Percentiles rank a stretch among this genome's conserved stretches.
Evolutionary conservation across 140 eudicot genomes (phyloP).

Genomic region (Senecio squalidus): DNA sequence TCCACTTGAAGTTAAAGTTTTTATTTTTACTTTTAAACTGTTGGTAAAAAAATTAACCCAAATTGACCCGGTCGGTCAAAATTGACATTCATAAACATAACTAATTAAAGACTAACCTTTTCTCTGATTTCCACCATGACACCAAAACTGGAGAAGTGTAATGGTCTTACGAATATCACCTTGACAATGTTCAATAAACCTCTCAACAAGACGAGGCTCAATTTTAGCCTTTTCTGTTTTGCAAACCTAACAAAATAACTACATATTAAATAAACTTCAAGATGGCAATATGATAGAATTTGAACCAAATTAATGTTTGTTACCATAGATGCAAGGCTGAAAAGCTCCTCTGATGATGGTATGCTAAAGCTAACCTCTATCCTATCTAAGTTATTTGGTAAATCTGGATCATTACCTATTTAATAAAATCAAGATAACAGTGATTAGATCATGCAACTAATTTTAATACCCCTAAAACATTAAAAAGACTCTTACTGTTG

Average conservation of each 20-base stretch:
- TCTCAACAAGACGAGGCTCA: constrained; percentile 47
- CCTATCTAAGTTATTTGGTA: constrained; percentile 77
- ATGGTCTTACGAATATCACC: constrained; percentile 93
- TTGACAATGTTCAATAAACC: constrained; percentile 53
- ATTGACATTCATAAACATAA: no score
- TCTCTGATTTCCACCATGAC: constrained; percentile 59
- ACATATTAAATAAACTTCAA: constrained; percentile 5
- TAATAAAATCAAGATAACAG: background rate
- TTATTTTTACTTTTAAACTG: no score
- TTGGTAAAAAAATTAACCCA: no score
- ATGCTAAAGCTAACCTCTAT: constrained; percentile 52
- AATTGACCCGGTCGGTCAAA: no score
- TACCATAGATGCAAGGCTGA: constrained; percentile 59
- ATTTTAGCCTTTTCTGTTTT: constrained; percentile 53
- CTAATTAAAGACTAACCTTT: constrained; percentile 57
- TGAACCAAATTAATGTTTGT: constrained; percentile 5
- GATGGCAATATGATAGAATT: constrained; percentile 1
- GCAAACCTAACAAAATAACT: constrained; percentile 54
- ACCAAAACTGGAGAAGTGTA: constrained; percentile 93
- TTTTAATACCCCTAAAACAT: background rate
- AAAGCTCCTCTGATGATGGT: constrained; percentile 73
- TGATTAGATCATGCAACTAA: constrained; percentile 7
- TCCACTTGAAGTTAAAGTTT: no score
- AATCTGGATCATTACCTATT: constrained; percentile 62
- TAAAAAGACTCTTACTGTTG: constrained; percentile 61